A percentile compares a stretch with the other conserved stretches of the same genome.
These are phyloP conservation scores for Phialophora verrucosa DNA, from an alignment of 2,329 filamentous ascomycete species.

Conservation along the genomic window DNA sequence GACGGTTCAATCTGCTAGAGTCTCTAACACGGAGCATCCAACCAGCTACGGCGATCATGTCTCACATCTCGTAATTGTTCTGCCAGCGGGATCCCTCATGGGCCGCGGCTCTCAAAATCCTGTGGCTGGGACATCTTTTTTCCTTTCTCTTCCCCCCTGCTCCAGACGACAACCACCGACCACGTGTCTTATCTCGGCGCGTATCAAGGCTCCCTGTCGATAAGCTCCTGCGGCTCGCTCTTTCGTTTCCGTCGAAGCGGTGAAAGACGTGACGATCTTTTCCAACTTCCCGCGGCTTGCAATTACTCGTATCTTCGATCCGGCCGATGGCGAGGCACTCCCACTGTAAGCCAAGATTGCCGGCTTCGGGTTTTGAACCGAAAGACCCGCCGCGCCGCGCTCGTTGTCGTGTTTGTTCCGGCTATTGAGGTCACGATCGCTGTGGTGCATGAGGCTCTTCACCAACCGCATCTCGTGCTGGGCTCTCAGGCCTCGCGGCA, in stretches of 20 bases:
- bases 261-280: neutral
- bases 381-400: neutral
- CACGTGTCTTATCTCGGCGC: conserved; percentile 6
- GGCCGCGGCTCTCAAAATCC: neutral
- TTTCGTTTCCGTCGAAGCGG: neutral
- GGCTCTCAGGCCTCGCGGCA: neutral
- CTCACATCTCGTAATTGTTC: conserved; percentile 9
- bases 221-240: neutral
- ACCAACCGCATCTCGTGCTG: conserved; percentile 10
- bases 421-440: conserved; percentile 20
- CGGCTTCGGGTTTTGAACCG: conserved; percentile 10
- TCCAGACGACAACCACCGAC: neutral
- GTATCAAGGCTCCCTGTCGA: neutral
- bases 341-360: neutral
- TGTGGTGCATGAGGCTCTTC: conserved; percentile 12
- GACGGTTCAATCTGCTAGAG: neutral
- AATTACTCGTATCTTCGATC: neutral
- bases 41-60: neutral
- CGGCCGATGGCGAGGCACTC: neutral
- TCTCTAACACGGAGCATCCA: neutral
- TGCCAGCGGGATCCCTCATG: neutral
- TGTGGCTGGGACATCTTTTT: neutral
- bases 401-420: neutral
- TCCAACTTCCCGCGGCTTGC: neutral
- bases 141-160: neutral